Evolutionary conservation across 441 rosid species (phyloP).

Genomic region (Erodium moschatum): DNA sequence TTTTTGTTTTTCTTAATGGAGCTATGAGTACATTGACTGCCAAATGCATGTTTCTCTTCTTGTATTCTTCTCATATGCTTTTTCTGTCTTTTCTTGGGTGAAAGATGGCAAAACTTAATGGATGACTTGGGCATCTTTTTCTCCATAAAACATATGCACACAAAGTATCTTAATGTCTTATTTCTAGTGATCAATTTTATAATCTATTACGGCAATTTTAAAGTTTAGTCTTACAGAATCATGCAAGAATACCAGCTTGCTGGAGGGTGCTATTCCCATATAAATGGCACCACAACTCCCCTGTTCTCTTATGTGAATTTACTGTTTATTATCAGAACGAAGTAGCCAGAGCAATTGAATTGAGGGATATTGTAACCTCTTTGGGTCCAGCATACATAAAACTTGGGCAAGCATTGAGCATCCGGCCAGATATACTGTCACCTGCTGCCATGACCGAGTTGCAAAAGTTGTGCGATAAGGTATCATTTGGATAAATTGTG

Average conservation of each 20-base stretch:
- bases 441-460: slow-evolving; percentile 88
- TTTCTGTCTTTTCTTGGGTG: not conserved
- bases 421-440: slow-evolving; percentile 90
- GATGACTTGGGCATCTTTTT: not conserved
- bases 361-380: slow-evolving; percentile 90
- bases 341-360: slow-evolving; percentile 88
- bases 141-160: not conserved
- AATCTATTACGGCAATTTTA: not conserved
- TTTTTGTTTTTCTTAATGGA: slow-evolving; percentile 4
- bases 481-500: slow-evolving; percentile 20
- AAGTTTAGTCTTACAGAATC: not conserved
- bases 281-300: slow-evolving; percentile 1
- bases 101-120: not conserved
- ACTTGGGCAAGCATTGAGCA: slow-evolving; percentile 97
- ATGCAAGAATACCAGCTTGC: not conserved
- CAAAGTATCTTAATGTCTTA: not conserved
- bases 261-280: not conserved
- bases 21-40: not conserved
- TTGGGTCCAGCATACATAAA: slow-evolving; percentile 96
- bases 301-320: not conserved
- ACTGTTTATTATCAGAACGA: slow-evolving; percentile 53
- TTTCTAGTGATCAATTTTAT: not conserved
- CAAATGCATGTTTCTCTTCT: slow-evolving; percentile 1
- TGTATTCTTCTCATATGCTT: not conserved
- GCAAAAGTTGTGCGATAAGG: slow-evolving; percentile 98